phyloP scores from a whole-genome alignment of 805 yeast genomes.

The Yarrowia sp. region DNA sequence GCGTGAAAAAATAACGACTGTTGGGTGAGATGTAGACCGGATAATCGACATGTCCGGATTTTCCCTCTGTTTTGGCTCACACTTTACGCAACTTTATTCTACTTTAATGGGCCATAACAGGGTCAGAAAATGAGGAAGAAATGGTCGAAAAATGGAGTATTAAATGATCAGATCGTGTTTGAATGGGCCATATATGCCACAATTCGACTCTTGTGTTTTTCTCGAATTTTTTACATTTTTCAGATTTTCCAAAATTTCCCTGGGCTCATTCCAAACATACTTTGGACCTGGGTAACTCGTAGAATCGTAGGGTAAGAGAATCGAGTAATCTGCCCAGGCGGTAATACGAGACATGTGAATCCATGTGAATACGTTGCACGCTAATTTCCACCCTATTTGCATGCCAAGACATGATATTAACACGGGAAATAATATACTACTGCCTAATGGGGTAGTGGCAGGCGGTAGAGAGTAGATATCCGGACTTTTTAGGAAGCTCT shows the following conservation, averaged over 20 bases:
- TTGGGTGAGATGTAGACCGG: too few relatives aligned
- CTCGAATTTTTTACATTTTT: background rate
- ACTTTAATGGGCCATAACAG: background rate
- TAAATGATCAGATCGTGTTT: too few relatives aligned
- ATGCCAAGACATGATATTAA: background rate
- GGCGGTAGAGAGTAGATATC: background rate
- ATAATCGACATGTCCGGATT: background rate
- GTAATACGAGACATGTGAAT: background rate
- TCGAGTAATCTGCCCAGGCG: background rate
- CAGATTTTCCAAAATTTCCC: background rate
- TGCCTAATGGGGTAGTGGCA: background rate
- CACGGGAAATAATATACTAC: background rate
- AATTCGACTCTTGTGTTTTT: background rate
- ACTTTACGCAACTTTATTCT: background rate
- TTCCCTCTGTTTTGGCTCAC: background rate
- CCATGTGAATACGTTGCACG: constrained; percentile 9
- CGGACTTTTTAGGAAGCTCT: background rate
- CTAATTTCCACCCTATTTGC: constrained; percentile 12
- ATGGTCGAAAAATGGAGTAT: background rate
- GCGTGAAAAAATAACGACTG: too few relatives aligned
- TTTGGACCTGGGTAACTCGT: constrained; percentile 4
- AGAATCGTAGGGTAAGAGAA: constrained; percentile 1
- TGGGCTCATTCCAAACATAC: background rate
- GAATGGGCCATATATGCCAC: too few relatives aligned
- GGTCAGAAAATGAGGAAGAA: background rate